phyloP scores from a whole-genome alignment of 108 stramenopile species.

The Discostella stelligeroides region DNA sequence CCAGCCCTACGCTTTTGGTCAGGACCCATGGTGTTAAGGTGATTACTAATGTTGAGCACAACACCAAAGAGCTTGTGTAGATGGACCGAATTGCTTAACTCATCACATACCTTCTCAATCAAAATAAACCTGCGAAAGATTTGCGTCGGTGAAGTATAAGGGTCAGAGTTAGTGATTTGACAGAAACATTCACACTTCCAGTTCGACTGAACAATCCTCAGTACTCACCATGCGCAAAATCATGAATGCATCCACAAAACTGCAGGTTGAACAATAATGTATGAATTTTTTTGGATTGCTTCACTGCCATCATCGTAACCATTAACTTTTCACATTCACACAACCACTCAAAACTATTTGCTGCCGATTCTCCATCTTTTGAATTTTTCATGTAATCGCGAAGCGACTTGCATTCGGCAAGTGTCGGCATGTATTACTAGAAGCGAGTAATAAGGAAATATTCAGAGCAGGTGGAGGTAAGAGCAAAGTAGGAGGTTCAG shows the following conservation, averaged over 20 bases:
- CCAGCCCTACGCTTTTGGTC: constrained; percentile 74
- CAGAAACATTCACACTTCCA: too few species aligned
- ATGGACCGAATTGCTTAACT: constrained; percentile 73
- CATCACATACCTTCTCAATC: too few species aligned
- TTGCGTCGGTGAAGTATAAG: too few species aligned
- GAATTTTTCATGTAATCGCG: constrained; percentile 75
- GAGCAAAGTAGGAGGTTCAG: background rate
- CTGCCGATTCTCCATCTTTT: constrained; percentile 63
- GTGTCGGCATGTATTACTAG: constrained; percentile 88
- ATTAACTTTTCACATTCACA: constrained; percentile 92
- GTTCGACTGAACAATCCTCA: too few species aligned
- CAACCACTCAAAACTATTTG: constrained; percentile 72
- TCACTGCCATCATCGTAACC: constrained; percentile 91
- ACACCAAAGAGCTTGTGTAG: constrained; percentile 90
- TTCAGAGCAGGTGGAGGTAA: background rate
- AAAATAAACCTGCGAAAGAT: too few species aligned
- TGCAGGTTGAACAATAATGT: constrained; percentile 89
- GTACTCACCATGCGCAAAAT: constrained; percentile 64
- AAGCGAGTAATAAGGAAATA: too few species aligned
- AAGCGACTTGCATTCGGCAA: constrained; percentile 74
- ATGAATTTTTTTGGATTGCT: constrained; percentile 84
- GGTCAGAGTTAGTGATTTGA: too few species aligned
- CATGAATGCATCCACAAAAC: constrained; percentile 74
- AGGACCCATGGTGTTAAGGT: constrained; percentile 84
- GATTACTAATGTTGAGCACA: constrained; percentile 90